Conservation (phyloP, 805 yeast genomes). For the Jamesozyma lodderae region DNA sequence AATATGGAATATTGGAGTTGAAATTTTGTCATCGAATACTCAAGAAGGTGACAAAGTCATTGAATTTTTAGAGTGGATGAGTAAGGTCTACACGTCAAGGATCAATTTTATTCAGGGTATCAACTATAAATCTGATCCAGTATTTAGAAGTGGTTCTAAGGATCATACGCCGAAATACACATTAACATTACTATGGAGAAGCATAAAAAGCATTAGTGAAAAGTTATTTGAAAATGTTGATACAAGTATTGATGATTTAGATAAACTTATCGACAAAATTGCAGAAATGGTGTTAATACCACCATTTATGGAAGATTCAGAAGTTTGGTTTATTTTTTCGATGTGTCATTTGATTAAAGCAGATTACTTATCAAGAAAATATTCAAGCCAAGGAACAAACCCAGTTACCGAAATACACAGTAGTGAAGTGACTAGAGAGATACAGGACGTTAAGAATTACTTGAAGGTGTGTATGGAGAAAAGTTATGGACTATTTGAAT, state of each 20-base stretch:
- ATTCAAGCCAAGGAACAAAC: constrained; percentile 7
- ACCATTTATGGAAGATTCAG: constrained; percentile 29
- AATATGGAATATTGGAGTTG: constrained; percentile 58
- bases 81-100: constrained; percentile 20
- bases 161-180: constrained; percentile 24
- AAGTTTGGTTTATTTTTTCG: constrained; percentile 26
- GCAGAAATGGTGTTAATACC: constrained; percentile 25
- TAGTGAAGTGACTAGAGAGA: constrained; percentile 18
- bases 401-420: constrained; percentile 17
- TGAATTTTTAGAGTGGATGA: constrained; percentile 25
- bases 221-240: constrained; percentile 2
- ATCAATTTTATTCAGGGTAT: constrained; percentile 17
- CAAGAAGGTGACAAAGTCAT: constrained; percentile 7
- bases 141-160: constrained; percentile 24
- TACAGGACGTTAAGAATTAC: constrained; percentile 15
- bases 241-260: constrained; percentile 4
- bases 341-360: constrained; percentile 23
- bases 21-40: constrained; percentile 33
- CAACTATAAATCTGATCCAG: constrained; percentile 22
- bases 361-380: constrained; percentile 14
- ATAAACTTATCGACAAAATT: constrained; percentile 19
- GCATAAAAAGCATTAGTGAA: constrained; percentile 9
- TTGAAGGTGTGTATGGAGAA: constrained; percentile 14
- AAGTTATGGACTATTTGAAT: constrained; percentile 12
- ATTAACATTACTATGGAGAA: constrained; percentile 24